Evolutionary conservation across 768 basidiomycete genomes (phyloP).

Genomic region (Pulveroboletus frians): DNA sequence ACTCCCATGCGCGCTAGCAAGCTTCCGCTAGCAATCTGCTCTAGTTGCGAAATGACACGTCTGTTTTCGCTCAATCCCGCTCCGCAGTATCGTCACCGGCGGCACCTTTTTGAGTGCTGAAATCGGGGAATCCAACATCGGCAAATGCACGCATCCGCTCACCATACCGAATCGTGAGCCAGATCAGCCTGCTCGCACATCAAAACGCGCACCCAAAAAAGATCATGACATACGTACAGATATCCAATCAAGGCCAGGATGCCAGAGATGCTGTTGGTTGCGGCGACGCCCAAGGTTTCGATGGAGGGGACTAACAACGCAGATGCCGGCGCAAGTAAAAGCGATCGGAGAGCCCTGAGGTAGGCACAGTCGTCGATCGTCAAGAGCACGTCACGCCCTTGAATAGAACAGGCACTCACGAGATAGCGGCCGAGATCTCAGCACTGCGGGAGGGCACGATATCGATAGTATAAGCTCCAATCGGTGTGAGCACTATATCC

Average conservation of each 20-base stretch:
- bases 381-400: neutral
- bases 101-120: neutral
- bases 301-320: constrained; percentile 39
- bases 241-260: constrained; percentile 46
- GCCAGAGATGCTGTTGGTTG: constrained; percentile 45
- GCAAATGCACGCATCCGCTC: too few relatives aligned
- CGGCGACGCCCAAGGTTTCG: constrained; percentile 45
- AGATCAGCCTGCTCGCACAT: constrained; percentile 41
- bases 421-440: constrained; percentile 52
- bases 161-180: too few relatives aligned
- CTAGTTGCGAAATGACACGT: neutral
- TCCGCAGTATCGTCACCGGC: neutral
- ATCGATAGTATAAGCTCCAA: too few relatives aligned
- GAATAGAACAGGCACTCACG: constrained; percentile 33
- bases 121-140: constrained; percentile 50
- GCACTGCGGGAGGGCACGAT: constrained; percentile 57
- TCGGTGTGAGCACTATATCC: constrained; percentile 51
- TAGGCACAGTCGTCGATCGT: neutral
- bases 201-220: neutral
- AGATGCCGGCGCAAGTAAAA: constrained; percentile 14
- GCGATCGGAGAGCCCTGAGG: too few relatives aligned
- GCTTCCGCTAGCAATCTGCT: too few relatives aligned
- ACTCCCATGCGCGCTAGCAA: too few relatives aligned
- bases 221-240: constrained; percentile 36
- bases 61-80: neutral